Conservation (phyloP, 257 asterid species). For the Solanum gracilifrons region DNA sequence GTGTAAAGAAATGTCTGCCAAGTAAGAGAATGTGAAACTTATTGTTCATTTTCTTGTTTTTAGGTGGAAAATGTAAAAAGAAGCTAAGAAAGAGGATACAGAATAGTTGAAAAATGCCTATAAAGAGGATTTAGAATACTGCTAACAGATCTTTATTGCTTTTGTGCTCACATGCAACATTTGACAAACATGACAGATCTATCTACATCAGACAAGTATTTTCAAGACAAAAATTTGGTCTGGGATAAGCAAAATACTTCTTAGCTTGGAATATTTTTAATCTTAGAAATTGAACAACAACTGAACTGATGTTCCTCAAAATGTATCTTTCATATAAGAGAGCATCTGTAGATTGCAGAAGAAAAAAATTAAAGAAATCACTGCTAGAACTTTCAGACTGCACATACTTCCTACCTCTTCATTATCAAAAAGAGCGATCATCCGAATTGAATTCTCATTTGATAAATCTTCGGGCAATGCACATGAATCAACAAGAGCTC, state of each 20-base stretch:
- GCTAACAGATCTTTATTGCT: background rate
- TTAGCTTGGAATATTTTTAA: background rate
- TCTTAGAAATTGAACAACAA: background rate
- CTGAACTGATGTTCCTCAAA: background rate
- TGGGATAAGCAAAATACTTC: background rate
- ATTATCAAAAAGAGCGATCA: slow-evolving; percentile 94
- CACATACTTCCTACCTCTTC: slow-evolving; percentile 63
- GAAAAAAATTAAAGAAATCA: background rate
- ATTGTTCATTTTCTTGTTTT: background rate
- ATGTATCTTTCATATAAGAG: background rate
- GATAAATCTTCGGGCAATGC: slow-evolving; percentile 54
- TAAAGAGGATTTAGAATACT: background rate
- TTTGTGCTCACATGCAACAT: background rate
- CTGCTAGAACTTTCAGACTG: background rate
- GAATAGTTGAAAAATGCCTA: background rate
- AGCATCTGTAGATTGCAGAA: background rate
- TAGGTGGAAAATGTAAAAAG: background rate
- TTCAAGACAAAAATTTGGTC: background rate
- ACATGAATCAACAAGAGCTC: slow-evolving; percentile 90
- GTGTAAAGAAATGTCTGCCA: background rate
- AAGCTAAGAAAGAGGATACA: background rate
- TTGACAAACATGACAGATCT: background rate
- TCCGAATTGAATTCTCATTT: slow-evolving; percentile 65
- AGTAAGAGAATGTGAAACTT: background rate
- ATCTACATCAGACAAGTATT: background rate